Percentiles rank a stretch among this genome's conserved stretches.
These are phyloP conservation scores for Wallacemonas sp. DNA, from an alignment of 208 protist genomes.

Conservation along the genomic window DNA sequence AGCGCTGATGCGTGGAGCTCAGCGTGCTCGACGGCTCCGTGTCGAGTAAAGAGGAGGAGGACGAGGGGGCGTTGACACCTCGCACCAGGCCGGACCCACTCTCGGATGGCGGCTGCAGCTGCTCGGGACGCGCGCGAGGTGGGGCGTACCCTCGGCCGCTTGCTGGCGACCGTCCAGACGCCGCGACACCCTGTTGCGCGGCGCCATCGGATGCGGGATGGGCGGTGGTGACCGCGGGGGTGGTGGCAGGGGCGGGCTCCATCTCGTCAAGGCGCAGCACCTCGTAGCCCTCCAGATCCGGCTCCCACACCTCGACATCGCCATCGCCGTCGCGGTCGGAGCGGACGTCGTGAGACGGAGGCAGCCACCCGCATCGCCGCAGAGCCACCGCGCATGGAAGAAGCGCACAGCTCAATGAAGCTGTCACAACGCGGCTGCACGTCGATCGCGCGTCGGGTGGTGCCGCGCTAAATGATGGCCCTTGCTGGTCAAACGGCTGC, in stretches of 20 bases:
- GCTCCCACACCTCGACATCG: neutral
- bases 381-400: neutral
- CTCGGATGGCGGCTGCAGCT: neutral
- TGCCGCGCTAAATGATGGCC: neutral
- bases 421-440: neutral
- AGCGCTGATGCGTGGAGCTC: conserved; percentile 2
- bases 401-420: neutral
- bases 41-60: conserved; percentile 1
- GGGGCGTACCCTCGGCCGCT: conserved; percentile 1
- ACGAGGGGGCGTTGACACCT: conserved; percentile 5
- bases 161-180: no score
- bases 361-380: conserved; percentile 9
- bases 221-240: neutral
- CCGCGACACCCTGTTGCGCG: no score
- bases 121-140: neutral
- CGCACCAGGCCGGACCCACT: neutral
- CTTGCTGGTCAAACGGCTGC: conserved; percentile 3
- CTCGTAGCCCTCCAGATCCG: neutral
- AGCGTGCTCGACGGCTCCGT: conserved; percentile 16
- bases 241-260: neutral
- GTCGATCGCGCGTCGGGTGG: neutral
- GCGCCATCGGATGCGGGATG: no score
- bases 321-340: neutral
- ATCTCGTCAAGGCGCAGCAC: conserved; percentile 5
- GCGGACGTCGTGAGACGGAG: neutral